These are phyloP conservation scores for Lathyrus tuberosus DNA, from an alignment of 306 rosid species.

Conservation along the genomic window DNA sequence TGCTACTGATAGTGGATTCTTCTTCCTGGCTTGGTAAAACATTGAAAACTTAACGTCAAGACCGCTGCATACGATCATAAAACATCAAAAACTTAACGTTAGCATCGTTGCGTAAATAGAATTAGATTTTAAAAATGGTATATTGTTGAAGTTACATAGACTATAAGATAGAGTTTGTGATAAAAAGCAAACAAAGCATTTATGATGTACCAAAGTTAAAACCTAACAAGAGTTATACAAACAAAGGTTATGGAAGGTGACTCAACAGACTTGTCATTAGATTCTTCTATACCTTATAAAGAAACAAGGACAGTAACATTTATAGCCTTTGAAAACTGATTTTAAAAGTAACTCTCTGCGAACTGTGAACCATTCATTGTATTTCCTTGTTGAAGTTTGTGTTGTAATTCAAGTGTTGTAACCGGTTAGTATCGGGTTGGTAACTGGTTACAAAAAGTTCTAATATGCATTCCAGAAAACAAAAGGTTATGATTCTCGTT, in stretches of 20 bases:
- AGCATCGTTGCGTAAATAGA: too few species aligned
- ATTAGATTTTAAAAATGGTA: background rate
- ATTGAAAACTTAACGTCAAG: background rate
- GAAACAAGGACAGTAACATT: constrained; percentile 43
- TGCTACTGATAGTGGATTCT: too few species aligned
- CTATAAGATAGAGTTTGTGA: background rate
- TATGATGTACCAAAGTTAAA: constrained; percentile 44
- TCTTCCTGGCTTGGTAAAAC: too few species aligned
- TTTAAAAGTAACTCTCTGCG: constrained; percentile 14
- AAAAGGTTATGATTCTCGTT: too few species aligned
- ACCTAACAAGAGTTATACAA: constrained; percentile 34
- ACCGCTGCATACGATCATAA: too few species aligned
- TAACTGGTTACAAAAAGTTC: too few species aligned
- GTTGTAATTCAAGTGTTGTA: too few species aligned
- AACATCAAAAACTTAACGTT: too few species aligned
- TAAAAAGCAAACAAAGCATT: background rate
- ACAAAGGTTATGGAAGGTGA: constrained; percentile 41
- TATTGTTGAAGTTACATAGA: background rate
- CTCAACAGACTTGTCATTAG: constrained; percentile 34
- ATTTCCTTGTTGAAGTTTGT: too few species aligned
- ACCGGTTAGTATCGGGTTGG: too few species aligned
- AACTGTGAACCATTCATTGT: constrained; percentile 41
- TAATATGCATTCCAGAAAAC: too few species aligned
- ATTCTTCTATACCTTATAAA: constrained; percentile 43
- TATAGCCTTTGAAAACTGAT: constrained; percentile 36